Conservation (phyloP, 768 basidiomycete species). For the Arthromyces matolae region DNA sequence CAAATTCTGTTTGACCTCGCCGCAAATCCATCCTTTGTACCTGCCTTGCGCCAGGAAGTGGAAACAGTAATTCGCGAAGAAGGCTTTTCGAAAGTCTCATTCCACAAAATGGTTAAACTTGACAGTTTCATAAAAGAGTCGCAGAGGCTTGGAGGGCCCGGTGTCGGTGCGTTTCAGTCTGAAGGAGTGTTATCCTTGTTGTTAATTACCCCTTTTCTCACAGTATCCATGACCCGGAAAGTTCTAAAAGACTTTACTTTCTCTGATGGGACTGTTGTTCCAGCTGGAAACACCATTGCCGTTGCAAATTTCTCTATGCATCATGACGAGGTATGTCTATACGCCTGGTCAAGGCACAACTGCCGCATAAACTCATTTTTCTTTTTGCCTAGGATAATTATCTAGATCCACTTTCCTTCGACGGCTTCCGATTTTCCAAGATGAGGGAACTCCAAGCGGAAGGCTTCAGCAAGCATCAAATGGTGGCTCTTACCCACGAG, state of each 20-base stretch:
- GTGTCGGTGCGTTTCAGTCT: slow-evolving; percentile 16
- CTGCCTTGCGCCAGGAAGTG: slow-evolving; percentile 40
- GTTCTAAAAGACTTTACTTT: slow-evolving; percentile 37
- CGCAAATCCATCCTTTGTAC: slow-evolving; percentile 26
- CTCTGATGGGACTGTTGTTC: slow-evolving; percentile 39
- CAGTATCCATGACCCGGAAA: slow-evolving; percentile 25
- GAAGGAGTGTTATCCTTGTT: background rate
- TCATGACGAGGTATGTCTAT: slow-evolving; percentile 18
- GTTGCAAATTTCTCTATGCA: slow-evolving; percentile 29
- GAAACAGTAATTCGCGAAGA: slow-evolving; percentile 1
- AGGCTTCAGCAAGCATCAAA: slow-evolving; percentile 22
- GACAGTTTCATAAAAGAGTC: slow-evolving; percentile 44
- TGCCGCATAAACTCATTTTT: too few species aligned
- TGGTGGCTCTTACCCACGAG: slow-evolving; percentile 22
- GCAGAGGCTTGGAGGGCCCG: slow-evolving; percentile 29
- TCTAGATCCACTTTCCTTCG: slow-evolving; percentile 26
- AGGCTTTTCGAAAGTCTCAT: slow-evolving; percentile 9
- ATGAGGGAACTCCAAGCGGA: slow-evolving; percentile 23
- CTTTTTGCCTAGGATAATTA: slow-evolving; percentile 19
- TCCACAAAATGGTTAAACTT: slow-evolving; percentile 33
- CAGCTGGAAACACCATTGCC: slow-evolving; percentile 31
- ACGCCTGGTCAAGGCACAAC: background rate
- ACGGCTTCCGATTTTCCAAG: slow-evolving; percentile 36
- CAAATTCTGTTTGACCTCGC: slow-evolving; percentile 36
- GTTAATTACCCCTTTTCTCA: background rate